phyloP scores from a whole-genome alignment of 2,329 filamentous ascomycete species.

The Pseudopyricularia javanii region DNA sequence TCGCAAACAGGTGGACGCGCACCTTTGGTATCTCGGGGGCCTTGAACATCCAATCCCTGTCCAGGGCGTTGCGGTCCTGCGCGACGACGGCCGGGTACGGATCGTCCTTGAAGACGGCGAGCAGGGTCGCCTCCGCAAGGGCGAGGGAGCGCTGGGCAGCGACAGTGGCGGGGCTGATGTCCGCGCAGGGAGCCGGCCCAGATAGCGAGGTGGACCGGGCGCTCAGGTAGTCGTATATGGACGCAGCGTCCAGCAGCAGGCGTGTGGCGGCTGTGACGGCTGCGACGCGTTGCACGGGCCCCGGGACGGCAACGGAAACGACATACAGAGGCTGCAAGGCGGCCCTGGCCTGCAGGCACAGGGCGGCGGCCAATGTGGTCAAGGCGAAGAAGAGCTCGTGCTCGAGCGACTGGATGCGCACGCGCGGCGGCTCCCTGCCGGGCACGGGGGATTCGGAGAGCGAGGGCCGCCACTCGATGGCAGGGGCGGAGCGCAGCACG shows the following conservation, averaged over 20 bases:
- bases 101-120: slow-evolving; percentile 88
- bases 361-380: slow-evolving; percentile 62
- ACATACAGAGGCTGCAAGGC: slow-evolving; percentile 64
- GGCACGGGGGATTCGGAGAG: slow-evolving; percentile 54
- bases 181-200: slow-evolving; percentile 31
- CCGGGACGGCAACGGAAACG: slow-evolving; percentile 45
- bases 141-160: slow-evolving; percentile 53
- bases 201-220: slow-evolving; percentile 32
- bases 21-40: slow-evolving; percentile 80
- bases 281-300: slow-evolving; percentile 52
- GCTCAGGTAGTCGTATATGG: slow-evolving; percentile 63
- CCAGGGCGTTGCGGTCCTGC: slow-evolving; percentile 68
- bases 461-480: slow-evolving; percentile 76
- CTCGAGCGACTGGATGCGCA: slow-evolving; percentile 61
- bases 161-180: slow-evolving; percentile 39
- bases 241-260: slow-evolving; percentile 64
- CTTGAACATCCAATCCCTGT: slow-evolving; percentile 95
- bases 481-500: slow-evolving; percentile 44
- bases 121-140: slow-evolving; percentile 76
- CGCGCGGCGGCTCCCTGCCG: slow-evolving; percentile 42
- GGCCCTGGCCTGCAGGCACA: slow-evolving; percentile 60
- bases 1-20: slow-evolving; percentile 74
- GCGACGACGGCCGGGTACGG: slow-evolving; percentile 76
- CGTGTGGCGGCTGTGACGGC: slow-evolving; percentile 66
- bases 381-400: slow-evolving; percentile 75